Evolutionary conservation across 1,139 yeast species (phyloP).

Genomic region (Diutina sp.): DNA sequence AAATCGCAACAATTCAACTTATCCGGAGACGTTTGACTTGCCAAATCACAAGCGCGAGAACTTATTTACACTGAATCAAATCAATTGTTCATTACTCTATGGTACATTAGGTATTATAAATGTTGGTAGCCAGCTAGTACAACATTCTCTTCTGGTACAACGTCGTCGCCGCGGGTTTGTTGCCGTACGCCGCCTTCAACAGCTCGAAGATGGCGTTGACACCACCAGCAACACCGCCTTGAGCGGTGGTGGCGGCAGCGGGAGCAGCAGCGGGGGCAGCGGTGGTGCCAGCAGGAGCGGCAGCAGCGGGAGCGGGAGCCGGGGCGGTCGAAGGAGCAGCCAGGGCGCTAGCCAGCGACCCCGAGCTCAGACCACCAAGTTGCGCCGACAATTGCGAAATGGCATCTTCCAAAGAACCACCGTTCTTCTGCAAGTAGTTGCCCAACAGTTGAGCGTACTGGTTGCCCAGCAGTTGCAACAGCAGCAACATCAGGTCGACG

Average conservation of each 20-base stretch:
- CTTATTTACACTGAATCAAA: background rate
- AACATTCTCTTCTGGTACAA: background rate
- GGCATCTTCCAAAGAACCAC: background rate
- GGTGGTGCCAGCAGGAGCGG: background rate
- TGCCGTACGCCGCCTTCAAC: constrained; percentile 1
- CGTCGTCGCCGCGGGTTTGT: background rate
- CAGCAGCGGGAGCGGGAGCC: background rate
- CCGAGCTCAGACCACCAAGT: background rate
- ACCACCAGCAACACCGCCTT: background rate
- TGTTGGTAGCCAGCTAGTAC: constrained; percentile 1
- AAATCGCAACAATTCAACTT: no score
- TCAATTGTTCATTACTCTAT: background rate
- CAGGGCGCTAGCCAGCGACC: background rate
- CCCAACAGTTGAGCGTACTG: background rate
- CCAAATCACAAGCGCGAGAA: no score
- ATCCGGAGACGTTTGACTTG: no score
- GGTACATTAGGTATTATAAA: background rate
- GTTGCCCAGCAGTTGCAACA: background rate
- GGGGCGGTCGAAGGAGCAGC: background rate
- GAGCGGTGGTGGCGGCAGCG: background rate
- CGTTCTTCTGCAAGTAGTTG: background rate
- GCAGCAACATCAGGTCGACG: background rate
- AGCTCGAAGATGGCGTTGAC: background rate
- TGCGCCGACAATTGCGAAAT: background rate
- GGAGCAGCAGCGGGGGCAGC: background rate